Conservation (phyloP, 768 basidiomycete genomes). For the Serendipita sp. region DNA sequence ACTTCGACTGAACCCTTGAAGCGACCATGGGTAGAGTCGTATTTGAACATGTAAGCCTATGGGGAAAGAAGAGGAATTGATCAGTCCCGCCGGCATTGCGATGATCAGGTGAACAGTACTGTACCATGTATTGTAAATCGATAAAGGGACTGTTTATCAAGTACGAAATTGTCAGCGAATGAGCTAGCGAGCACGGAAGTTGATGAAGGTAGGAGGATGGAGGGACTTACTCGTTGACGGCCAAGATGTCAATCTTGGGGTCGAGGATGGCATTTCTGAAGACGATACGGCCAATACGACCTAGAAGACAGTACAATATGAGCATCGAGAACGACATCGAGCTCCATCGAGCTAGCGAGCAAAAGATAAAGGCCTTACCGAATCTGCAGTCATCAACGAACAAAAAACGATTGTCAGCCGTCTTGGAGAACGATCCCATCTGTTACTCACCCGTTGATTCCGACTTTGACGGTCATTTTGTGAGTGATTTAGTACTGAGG, state of each 20-base stretch:
- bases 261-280: constrained; percentile 79
- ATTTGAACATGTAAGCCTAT: constrained; percentile 98
- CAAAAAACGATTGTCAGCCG: neutral
- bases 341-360: neutral
- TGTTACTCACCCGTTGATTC: constrained; percentile 78
- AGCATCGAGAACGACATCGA: neutral
- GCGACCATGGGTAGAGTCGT: constrained; percentile 82
- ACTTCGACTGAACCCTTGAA: constrained; percentile 58
- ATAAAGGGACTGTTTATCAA: constrained; percentile 70
- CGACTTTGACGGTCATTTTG: constrained; percentile 62
- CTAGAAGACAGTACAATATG: constrained; percentile 25
- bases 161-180: neutral
- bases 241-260: constrained; percentile 68
- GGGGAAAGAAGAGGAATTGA: neutral
- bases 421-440: neutral
- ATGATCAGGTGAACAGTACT: constrained; percentile 12
- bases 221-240: constrained; percentile 74
- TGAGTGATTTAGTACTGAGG: neutral
- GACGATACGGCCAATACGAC: constrained; percentile 99
- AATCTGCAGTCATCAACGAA: constrained; percentile 23
- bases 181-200: neutral
- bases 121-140: constrained; percentile 87
- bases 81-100: neutral
- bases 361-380: constrained; percentile 35
- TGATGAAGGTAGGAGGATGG: neutral